Evolutionary conservation across 1,284 basidiomycete genomes (phyloP).

Genomic region (Sporisorium graminicola): DNA sequence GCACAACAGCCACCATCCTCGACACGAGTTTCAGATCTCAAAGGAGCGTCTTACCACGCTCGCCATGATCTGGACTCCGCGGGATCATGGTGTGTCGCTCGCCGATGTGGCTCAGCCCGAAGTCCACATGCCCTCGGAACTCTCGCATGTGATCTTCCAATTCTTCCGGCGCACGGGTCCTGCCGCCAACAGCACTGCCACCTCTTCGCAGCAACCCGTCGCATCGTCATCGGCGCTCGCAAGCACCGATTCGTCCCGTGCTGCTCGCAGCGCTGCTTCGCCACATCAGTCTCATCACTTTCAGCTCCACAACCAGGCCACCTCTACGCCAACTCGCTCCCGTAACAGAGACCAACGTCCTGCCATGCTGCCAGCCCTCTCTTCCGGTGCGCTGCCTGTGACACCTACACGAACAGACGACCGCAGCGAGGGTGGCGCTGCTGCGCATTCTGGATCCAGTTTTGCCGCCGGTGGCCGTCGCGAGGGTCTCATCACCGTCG

Average conservation of each 20-base stretch:
- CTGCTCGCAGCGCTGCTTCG: slow-evolving; percentile 7
- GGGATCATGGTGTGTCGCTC: slow-evolving; percentile 70
- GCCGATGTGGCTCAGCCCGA: slow-evolving; percentile 69
- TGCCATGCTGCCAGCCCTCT: slow-evolving; percentile 37
- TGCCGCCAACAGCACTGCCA: slow-evolving; percentile 11
- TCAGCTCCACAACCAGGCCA: slow-evolving; percentile 21
- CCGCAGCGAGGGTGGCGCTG: slow-evolving; percentile 6
- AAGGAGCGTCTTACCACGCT: slow-evolving; percentile 61
- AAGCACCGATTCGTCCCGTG: slow-evolving; percentile 30
- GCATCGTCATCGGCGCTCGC: slow-evolving; percentile 25
- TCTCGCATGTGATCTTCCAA: slow-evolving; percentile 70
- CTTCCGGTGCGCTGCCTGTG: slow-evolving; percentile 24
- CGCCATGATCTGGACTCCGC: slow-evolving; percentile 63
- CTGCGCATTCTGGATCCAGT: slow-evolving; percentile 2
- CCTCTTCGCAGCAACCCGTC: slow-evolving; percentile 20
- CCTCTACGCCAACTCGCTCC: slow-evolving; percentile 42
- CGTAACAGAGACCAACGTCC: slow-evolving; percentile 42
- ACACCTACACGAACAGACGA: slow-evolving; percentile 36
- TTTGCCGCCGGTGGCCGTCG: slow-evolving; percentile 21
- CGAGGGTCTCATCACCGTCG: slow-evolving; percentile 60
- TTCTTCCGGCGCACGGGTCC: slow-evolving; percentile 70
- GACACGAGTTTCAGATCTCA: slow-evolving; percentile 59
- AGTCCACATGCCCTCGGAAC: slow-evolving; percentile 62
- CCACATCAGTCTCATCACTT: slow-evolving; percentile 30
- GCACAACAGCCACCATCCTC: slow-evolving; percentile 75